Evolutionary conservation across 805 yeast species (phyloP).

Genomic region (Saturnispora saitoi): DNA sequence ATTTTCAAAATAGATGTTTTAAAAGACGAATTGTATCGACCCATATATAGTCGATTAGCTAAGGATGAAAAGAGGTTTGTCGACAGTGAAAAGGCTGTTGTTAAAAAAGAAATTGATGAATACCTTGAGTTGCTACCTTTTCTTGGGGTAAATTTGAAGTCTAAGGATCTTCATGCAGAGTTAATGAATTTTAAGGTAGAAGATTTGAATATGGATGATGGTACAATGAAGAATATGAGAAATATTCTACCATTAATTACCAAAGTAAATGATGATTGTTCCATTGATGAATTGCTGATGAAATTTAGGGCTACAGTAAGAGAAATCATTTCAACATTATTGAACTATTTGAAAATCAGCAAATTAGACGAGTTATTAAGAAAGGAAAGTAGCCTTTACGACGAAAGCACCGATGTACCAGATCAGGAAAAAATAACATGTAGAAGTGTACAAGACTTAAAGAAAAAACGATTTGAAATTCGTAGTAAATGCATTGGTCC

Average conservation of each 20-base stretch:
- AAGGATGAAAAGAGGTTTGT: conserved; percentile 57
- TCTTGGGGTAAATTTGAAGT: conserved; percentile 21
- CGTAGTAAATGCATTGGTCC: conserved; percentile 30
- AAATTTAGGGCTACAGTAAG: conserved; percentile 46
- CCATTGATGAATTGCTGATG: conserved; percentile 39
- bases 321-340: conserved; percentile 35
- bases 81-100: conserved; percentile 43
- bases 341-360: conserved; percentile 34
- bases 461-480: neutral
- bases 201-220: conserved; percentile 10
- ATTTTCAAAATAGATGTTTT: conserved; percentile 35
- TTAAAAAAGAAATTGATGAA: conserved; percentile 49
- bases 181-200: conserved; percentile 8
- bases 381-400: conserved; percentile 9
- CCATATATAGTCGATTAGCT: conserved; percentile 51
- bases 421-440: conserved; percentile 5
- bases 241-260: conserved; percentile 30
- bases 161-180: conserved; percentile 8
- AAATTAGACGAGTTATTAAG: conserved; percentile 25
- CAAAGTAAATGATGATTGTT: conserved; percentile 37
- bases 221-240: conserved; percentile 6
- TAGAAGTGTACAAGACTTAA: neutral
- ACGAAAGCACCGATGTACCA: neutral
- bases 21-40: conserved; percentile 33
- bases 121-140: conserved; percentile 37